Percentiles rank a stretch among this genome's conserved stretches.
These are phyloP conservation scores for Paramyrothecium sp. DNA, from an alignment of 2,329 filamentous ascomycete genomes.

Conservation along the genomic window DNA sequence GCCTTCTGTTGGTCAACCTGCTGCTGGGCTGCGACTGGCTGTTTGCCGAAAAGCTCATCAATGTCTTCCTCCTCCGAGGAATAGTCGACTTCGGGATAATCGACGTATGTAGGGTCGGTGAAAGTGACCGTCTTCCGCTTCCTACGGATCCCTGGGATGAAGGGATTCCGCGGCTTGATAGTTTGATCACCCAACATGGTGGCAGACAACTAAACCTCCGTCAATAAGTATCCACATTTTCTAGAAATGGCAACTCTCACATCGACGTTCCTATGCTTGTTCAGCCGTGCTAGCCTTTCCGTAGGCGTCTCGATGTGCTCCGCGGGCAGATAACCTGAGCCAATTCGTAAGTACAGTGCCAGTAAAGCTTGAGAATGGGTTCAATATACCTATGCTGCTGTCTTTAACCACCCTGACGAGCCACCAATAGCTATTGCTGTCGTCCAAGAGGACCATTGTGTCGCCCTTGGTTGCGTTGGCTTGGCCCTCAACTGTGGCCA, in stretches of 20 bases:
- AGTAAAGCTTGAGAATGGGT: not conserved
- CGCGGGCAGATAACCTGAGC: conserved; percentile 83
- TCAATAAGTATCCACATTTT: too few relatives aligned
- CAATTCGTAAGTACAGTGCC: not conserved
- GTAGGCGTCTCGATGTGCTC: conserved; percentile 99
- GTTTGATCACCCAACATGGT: conserved; percentile 63
- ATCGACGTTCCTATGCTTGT: conserved; percentile 98
- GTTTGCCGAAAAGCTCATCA: conserved; percentile 41
- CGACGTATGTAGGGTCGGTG: conserved; percentile 79
- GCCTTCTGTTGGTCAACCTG: conserved; percentile 25
- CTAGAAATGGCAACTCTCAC: conserved; percentile 49
- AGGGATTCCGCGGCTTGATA: conserved; percentile 77
- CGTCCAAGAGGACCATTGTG: conserved; percentile 96
- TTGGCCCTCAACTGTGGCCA: conserved; percentile 96
- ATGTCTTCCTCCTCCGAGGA: conserved; percentile 69
- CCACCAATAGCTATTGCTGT: conserved; percentile 99
- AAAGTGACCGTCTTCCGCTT: conserved; percentile 88
- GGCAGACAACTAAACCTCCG: conserved; percentile 49
- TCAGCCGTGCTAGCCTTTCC: conserved; percentile 86
- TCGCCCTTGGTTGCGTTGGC: conserved; percentile 98
- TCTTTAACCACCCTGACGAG: conserved; percentile 96
- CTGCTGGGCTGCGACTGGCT: conserved; percentile 27
- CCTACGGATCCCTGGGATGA: conserved; percentile 75
- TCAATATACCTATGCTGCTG: conserved; percentile 74
- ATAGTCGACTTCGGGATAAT: conserved; percentile 84